Evolutionary conservation across 129 eudicot genomes (phyloP).

Genomic region (Chrysanthemum makinoi): DNA sequence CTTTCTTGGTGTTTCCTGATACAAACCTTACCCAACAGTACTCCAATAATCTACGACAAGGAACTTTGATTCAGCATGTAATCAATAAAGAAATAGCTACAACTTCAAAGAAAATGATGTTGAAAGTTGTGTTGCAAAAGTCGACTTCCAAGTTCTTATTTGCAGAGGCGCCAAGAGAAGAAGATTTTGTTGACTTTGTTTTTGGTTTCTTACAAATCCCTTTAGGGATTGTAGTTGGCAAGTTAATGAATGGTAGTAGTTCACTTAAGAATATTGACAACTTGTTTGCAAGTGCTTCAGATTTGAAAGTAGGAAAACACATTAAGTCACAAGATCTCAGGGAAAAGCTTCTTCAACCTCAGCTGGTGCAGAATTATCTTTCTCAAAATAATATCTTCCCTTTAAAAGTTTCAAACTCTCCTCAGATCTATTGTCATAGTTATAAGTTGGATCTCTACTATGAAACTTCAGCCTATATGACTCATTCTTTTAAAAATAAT

Average conservation of each 20-base stretch:
- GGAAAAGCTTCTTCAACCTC: background rate
- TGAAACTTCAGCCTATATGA: too few relatives aligned
- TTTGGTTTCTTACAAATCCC: too few relatives aligned
- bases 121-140: too few relatives aligned
- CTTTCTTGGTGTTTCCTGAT: background rate
- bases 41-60: background rate
- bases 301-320: background rate
- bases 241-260: too few relatives aligned
- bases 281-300: constrained; percentile 21
- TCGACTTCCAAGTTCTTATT: too few relatives aligned
- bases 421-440: too few relatives aligned
- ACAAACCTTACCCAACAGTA: background rate
- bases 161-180: too few relatives aligned
- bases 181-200: too few relatives aligned
- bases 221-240: too few relatives aligned
- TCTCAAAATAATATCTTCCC: constrained; percentile 16
- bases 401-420: background rate
- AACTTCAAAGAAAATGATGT: too few relatives aligned
- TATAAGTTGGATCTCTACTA: too few relatives aligned
- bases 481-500: too few relatives aligned
- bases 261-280: background rate
- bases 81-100: background rate
- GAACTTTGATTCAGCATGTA: background rate
- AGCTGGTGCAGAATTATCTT: background rate
- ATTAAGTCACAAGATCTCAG: background rate